These are phyloP conservation scores for Suillus fuscotomentosus DNA, from an alignment of 768 basidiomycete genomes.

Conservation along the genomic window DNA sequence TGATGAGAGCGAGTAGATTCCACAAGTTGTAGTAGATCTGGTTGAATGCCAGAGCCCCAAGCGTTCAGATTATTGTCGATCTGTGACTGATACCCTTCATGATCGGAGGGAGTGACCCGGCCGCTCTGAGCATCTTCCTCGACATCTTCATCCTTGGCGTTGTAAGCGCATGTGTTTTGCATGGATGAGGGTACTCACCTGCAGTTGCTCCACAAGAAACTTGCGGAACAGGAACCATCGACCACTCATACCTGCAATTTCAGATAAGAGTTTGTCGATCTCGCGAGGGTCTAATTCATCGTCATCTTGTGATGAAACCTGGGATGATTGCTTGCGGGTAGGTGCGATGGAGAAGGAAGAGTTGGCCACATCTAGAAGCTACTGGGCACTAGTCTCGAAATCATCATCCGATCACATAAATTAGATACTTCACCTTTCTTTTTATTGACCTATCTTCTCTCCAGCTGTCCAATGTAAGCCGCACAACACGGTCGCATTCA, in stretches of 20 bases:
- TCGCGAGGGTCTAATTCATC: constrained; percentile 84
- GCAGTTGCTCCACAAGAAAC: constrained; percentile 75
- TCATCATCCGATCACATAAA: neutral
- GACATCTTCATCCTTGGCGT: constrained; percentile 8
- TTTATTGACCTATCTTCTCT: constrained; percentile 86
- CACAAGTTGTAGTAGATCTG: constrained; percentile 27
- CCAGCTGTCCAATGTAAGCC: constrained; percentile 78
- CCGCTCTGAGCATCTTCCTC: constrained; percentile 7
- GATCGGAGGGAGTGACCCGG: neutral
- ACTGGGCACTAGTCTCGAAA: neutral
- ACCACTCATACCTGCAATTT: constrained; percentile 85
- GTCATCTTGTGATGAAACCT: constrained; percentile 33
- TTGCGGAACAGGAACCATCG: constrained; percentile 90
- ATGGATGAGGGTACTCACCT: constrained; percentile 38
- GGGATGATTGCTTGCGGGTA: constrained; percentile 32
- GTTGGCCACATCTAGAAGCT: constrained; percentile 51
- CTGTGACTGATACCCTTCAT: neutral
- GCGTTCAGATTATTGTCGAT: neutral
- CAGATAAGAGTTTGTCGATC: constrained; percentile 86
- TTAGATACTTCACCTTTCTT: constrained; percentile 55
- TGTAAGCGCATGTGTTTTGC: constrained; percentile 4
- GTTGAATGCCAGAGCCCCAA: neutral
- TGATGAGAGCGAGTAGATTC: constrained; percentile 52
- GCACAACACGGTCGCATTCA: constrained; percentile 85
- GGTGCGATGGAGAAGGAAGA: constrained; percentile 33